phyloP scores from a whole-genome alignment of 371 early-diverging fungal species.

The Fennellomyces sp. region DNA sequence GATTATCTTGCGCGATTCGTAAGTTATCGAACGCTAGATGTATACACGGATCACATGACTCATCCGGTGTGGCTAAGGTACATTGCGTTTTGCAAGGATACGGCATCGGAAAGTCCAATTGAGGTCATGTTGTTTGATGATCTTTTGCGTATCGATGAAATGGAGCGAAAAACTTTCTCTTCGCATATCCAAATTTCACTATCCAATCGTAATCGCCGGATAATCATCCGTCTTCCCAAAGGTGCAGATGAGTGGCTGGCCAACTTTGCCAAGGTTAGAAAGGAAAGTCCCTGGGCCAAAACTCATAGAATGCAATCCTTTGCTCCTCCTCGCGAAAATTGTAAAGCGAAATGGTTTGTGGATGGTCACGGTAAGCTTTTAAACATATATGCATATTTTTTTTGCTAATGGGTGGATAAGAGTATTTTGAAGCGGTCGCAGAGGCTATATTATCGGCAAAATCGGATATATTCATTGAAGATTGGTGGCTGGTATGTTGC shows the following conservation, averaged over 20 bases:
- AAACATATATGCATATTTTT: not conserved
- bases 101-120: slow-evolving; percentile 49
- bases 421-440: slow-evolving; percentile 80
- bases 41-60: not conserved
- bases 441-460: slow-evolving; percentile 81
- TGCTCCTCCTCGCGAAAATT: slow-evolving; percentile 74
- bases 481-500: slow-evolving; percentile 80
- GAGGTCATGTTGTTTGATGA: slow-evolving; percentile 78
- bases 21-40: slow-evolving; percentile 11
- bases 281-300: slow-evolving; percentile 70
- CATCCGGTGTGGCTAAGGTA: slow-evolving; percentile 30
- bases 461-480: slow-evolving; percentile 81
- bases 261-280: slow-evolving; percentile 53
- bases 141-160: too few species aligned
- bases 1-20: slow-evolving; percentile 76
- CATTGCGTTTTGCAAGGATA: slow-evolving; percentile 57
- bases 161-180: slow-evolving; percentile 25
- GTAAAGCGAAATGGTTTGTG: slow-evolving; percentile 77
- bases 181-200: too few species aligned
- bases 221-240: too few species aligned
- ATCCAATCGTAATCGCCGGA: too few species aligned
- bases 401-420: too few species aligned
- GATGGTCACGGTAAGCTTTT: slow-evolving; percentile 63
- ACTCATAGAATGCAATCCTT: slow-evolving; percentile 79
- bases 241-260: slow-evolving; percentile 68